Base-by-base conservation (phyloP, 2,329 filamentous ascomycete species). In the Aspergillus ibericus region DNA sequence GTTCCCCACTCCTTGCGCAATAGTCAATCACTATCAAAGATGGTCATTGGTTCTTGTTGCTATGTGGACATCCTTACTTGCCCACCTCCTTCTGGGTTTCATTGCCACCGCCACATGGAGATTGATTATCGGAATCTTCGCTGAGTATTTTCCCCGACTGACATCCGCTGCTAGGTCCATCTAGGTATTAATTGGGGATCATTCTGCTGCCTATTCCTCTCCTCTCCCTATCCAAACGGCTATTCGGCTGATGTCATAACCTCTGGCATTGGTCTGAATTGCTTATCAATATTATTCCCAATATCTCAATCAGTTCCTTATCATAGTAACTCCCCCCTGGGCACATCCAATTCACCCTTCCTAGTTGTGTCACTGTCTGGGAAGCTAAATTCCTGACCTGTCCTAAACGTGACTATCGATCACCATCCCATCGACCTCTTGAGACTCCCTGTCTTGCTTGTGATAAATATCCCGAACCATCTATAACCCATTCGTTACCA, bases 401-500 rank as follows among this genome's bases (percentile, higher is more conserved):
- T 20, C 42, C 18, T 29, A 47, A 3, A 47, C 25, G 27, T 29
- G 42, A 3, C 42, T 10, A 16, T n/a, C 25, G 4, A 25, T n/a
- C 20, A 9, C 15, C 20, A n/a, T 34, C 15, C 29, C 35, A 53
- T 38, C 34, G 20, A 13, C 20, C n/a, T 13, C 8, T 20, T 40
- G 22, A 29, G 8, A 42, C 27, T 5, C 52, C 12, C 16, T 29
- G 32, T 20, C 52, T 20, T 53, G 34, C 29, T 8, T 25, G 12
- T 18, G 32, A 29, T 32, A 29, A 29, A 22, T 12, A 18, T 34
- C 52, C 44, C 44, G 18, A 15, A 16, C 13, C 29, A n/a, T 16
- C 8, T 53, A 20, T 18, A 38, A 18, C 27, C 22, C 35, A 27
- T 49, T 53, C 48, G 16, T 20, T 42, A 73, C 53, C 59, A 82